phyloP scores from a whole-genome alignment of 768 basidiomycete genomes.

The Lactarius sanguifluus region DNA sequence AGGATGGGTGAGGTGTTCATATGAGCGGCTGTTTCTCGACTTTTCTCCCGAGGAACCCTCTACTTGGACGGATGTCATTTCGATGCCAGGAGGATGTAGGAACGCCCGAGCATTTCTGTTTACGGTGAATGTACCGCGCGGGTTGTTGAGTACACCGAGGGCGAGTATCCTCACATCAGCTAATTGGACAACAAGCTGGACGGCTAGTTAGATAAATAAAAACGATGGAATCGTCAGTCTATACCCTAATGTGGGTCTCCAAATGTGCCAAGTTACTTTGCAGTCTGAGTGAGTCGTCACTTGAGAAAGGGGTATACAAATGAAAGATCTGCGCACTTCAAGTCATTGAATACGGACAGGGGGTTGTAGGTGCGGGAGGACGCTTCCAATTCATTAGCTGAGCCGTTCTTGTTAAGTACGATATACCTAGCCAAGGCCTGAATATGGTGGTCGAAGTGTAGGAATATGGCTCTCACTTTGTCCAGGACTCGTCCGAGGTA shows the following conservation, averaged over 20 bases:
- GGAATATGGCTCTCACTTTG: constrained; percentile 49
- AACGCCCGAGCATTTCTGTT: constrained; percentile 70
- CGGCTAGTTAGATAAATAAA: constrained; percentile 4
- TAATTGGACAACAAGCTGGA: constrained; percentile 65
- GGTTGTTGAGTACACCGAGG: constrained; percentile 62
- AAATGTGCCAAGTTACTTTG: constrained; percentile 70
- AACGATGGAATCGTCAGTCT: constrained; percentile 31
- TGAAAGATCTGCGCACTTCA: constrained; percentile 55
- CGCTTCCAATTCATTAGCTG: constrained; percentile 67
- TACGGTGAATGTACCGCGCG: constrained; percentile 53
- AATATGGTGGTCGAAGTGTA: constrained; percentile 5
- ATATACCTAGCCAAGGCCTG: constrained; percentile 54
- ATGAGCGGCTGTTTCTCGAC: background rate
- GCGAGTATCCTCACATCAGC: constrained; percentile 72
- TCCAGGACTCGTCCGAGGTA: constrained; percentile 81
- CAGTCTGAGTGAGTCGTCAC: constrained; percentile 41
- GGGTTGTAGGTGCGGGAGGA: constrained; percentile 71
- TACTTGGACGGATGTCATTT: constrained; percentile 31
- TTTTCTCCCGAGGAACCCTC: constrained; percentile 5
- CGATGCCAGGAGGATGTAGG: constrained; percentile 68
- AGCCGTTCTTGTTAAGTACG: constrained; percentile 71
- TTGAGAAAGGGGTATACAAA: constrained; percentile 2
- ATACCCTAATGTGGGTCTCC: constrained; percentile 63
- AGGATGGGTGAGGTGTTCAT: constrained; percentile 53
- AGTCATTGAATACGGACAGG: constrained; percentile 63